Conservation (phyloP, 2,329 filamentous ascomycete genomes). For the Leptographium lundbergii region DNA sequence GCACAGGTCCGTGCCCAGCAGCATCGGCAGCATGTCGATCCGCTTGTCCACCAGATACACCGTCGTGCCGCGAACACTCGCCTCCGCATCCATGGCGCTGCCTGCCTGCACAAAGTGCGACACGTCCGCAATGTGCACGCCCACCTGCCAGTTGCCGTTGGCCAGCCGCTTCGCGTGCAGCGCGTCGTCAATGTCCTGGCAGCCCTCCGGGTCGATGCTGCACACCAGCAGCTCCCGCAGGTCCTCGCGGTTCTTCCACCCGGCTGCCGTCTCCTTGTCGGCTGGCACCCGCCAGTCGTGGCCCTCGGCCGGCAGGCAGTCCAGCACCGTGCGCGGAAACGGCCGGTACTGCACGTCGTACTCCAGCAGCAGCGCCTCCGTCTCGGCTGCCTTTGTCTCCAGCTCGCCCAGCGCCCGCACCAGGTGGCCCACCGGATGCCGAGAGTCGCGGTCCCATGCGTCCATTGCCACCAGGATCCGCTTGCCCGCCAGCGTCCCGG, state of each 20-base stretch:
- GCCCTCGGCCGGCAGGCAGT: constrained; percentile 82
- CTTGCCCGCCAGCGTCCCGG: constrained; percentile 78
- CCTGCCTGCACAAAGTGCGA: constrained; percentile 96
- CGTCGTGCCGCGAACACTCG: constrained; percentile 85
- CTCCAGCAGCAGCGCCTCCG: constrained; percentile 83
- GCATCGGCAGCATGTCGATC: constrained; percentile 97
- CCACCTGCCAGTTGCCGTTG: constrained; percentile 91
- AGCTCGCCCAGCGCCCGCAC: constrained; percentile 85
- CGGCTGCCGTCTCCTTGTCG: constrained; percentile 50
- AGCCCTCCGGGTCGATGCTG: constrained; percentile 92
- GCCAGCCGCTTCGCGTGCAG: constrained; percentile 74
- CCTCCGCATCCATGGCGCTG: constrained; percentile 94
- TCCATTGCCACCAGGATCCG: constrained; percentile 88
- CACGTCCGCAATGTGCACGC: constrained; percentile 98
- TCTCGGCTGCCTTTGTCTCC: constrained; percentile 95
- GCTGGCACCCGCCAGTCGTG: constrained; percentile 87
- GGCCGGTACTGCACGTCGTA: constrained; percentile 97
- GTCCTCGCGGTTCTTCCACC: constrained; percentile 78
- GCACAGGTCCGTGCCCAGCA: constrained; percentile 90
- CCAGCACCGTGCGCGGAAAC: constrained; percentile 88
- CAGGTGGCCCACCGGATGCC: constrained; percentile 88
- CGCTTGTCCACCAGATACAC: constrained; percentile 98
- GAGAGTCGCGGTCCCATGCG: constrained; percentile 84
- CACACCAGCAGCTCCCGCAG: constrained; percentile 79
- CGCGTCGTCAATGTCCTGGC: constrained; percentile 96